Conservation (phyloP, 176 grass and related monocot genomes). For the Oryza meridionalis region DNA sequence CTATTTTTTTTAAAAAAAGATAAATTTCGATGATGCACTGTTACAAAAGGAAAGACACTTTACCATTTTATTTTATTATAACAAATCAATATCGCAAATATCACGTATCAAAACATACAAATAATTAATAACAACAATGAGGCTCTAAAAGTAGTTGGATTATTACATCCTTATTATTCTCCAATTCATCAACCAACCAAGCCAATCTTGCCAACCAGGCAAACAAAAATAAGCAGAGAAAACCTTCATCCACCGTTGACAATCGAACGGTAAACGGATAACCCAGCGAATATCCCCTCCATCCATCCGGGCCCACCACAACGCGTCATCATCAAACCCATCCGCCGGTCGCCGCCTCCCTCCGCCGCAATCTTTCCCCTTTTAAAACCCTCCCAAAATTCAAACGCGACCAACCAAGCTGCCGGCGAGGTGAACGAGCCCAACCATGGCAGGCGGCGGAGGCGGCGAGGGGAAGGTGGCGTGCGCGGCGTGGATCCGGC, state of each 20-base stretch:
- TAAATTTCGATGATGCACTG: too few relatives aligned
- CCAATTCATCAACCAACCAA: too few relatives aligned
- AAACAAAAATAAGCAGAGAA: neutral
- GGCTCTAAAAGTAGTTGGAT: too few relatives aligned
- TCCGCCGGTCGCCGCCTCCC: neutral
- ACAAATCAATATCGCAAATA: too few relatives aligned
- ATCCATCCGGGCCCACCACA: neutral
- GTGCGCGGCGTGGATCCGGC: constrained; percentile 83
- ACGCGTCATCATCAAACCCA: neutral
- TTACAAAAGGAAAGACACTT: too few relatives aligned
- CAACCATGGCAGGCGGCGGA: constrained; percentile 32
- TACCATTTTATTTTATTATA: too few relatives aligned
- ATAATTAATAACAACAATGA: too few relatives aligned
- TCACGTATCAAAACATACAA: too few relatives aligned
- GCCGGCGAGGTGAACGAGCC: neutral
- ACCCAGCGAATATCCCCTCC: neutral
- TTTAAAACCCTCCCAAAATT: neutral
- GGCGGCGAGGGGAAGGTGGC: constrained; percentile 43
- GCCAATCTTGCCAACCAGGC: too few relatives aligned
- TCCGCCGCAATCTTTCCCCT: neutral
- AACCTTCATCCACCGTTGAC: neutral
- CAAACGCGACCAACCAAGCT: neutral
- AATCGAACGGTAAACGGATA: neutral
- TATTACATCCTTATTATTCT: too few relatives aligned
- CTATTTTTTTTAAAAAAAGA: too few relatives aligned